Conservation (phyloP, 495 filamentous ascomycete genomes). For the Umbilicaria muhlenbergii region DNA sequence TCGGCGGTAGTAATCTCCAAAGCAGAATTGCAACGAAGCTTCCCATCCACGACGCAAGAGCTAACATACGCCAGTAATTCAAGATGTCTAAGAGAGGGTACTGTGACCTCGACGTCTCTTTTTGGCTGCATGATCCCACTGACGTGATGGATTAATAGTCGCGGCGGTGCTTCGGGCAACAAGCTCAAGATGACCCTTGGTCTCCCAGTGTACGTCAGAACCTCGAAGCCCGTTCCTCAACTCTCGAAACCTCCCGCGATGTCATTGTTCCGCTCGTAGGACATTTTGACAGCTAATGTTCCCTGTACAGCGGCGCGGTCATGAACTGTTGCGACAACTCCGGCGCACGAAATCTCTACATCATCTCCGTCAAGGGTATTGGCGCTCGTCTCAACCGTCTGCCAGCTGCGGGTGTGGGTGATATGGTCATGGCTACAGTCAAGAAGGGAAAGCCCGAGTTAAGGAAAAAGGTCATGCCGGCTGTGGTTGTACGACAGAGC, state of each 20-base stretch:
- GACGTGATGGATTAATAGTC: constrained; percentile 25
- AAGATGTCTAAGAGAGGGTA: constrained; percentile 44
- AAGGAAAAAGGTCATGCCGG: constrained; percentile 99
- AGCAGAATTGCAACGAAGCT: too few relatives aligned
- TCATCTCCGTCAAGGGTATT: constrained; percentile 99
- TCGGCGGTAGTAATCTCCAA: too few relatives aligned
- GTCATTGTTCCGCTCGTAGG: not conserved
- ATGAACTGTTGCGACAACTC: constrained; percentile 98
- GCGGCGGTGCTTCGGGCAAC: constrained; percentile 92
- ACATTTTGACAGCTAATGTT: constrained; percentile 7
- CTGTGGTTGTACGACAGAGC: constrained; percentile 92
- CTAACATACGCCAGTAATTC: constrained; percentile 3
- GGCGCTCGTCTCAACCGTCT: constrained; percentile 97
- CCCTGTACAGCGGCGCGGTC: constrained; percentile 62
- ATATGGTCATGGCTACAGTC: constrained; percentile 99
- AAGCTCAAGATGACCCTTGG: constrained; percentile 99
- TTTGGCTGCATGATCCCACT: constrained; percentile 10
- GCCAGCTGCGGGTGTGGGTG: constrained; percentile 91
- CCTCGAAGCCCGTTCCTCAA: not conserved
- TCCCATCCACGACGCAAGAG: too few relatives aligned
- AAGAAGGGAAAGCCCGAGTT: constrained; percentile 99
- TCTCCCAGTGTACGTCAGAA: constrained; percentile 92
- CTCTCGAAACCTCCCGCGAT: not conserved
- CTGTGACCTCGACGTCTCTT: not conserved
- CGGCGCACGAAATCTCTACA: constrained; percentile 97